Evolutionary conservation across 768 basidiomycete genomes (phyloP), one percentile per base, ranked within the genome.

Genomic region (Hemileccinum rubropunctum): DNA sequence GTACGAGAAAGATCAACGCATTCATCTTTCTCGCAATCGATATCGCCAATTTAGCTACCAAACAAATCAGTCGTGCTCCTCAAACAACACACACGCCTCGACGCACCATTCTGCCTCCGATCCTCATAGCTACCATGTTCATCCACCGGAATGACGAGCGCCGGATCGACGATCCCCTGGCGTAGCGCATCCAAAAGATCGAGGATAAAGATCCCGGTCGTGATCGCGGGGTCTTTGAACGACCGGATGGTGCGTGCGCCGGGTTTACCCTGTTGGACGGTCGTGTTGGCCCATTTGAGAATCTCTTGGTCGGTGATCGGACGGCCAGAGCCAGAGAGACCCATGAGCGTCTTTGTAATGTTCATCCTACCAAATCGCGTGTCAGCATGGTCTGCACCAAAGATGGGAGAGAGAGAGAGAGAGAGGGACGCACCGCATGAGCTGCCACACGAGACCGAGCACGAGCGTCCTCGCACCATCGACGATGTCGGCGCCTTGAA

Each of bases 1-100:
- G 94, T 0, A 98, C 95, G 51, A 98, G 73, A 79, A 98, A 98
- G 61, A 98, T 98, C 59, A 97, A 70, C 5, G 91, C 91, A 47
- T 92, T 91, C 86, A 95, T 86, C 79, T 98, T 98, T 63, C 95
- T 79, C n/a, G 95, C 95, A 59, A 98, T 98, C 3, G 95, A 98
- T 59, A 98, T 98, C 8, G 93, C 95, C 56, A 98, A 71, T 81
- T 98, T 98, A 14, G 95, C 95, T 97, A 55, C 48, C 28, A 37
- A 30, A 51, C 9, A 18, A 10, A 40, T 57, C 20, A 48, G 42
- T n/a, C 13, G 11, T 34, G 3, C 3, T 4, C 6, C 7, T 30
- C 28, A 30, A 8, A 12, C 30, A 43, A 41, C 5, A 46, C n/a
- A 53, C 4, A n/a, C 42, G 14, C 6, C 14, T 1, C 32, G 6